Evolutionary conservation across 2,329 filamentous ascomycete genomes (phyloP), one percentile per base, ranked within the genome.

Genomic region (Cladorrhinum sp.): DNA sequence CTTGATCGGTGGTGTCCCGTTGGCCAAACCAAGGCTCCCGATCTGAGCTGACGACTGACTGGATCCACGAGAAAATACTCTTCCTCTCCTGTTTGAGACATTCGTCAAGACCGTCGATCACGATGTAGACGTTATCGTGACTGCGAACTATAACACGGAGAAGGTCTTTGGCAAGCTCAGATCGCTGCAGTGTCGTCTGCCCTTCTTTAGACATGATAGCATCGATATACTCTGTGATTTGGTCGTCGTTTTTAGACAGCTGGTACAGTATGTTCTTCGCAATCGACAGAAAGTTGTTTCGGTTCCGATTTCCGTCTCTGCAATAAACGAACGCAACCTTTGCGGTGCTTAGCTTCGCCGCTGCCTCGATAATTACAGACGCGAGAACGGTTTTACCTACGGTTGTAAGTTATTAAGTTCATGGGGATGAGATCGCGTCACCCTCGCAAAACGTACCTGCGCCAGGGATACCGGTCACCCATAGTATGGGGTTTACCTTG

Each of bases 391-490:
- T 45, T 45, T 45, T 45, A 4, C 38, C 38, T 45, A 20, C 38
- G 13, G 16, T 20, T 45, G 38, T 45, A 5, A 45, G 38, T 45
- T 45, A 29, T 20, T 16, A 45, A 45, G 38, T 45, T 20, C 38
- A 16, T 16, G 4, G 38, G 38, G 38, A 6, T 20, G 16, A 45
- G 38, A 45, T 45, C 18, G 4, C 13, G 38, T n/a, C 38, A 20
- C 38, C 38, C 38, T 45, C 38, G 13, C 38, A 20, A 45, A 45
- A 54, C 57, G 13, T 59, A 59, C 57, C 57, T 59, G 57, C 57
- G 22, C 57, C 57, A 24, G 57, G 57, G 36, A 59, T 59, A 32
- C 57, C 57, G 24, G 57, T 59, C 20, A 59, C 4, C 57, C 57
- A 59, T 22, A 59, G 24, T n/a, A 59, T 59, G 23, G 57, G 57